phyloP scores from a whole-genome alignment of 2,329 filamentous ascomycete species.

The Chaetomiaceae sp. region DNA sequence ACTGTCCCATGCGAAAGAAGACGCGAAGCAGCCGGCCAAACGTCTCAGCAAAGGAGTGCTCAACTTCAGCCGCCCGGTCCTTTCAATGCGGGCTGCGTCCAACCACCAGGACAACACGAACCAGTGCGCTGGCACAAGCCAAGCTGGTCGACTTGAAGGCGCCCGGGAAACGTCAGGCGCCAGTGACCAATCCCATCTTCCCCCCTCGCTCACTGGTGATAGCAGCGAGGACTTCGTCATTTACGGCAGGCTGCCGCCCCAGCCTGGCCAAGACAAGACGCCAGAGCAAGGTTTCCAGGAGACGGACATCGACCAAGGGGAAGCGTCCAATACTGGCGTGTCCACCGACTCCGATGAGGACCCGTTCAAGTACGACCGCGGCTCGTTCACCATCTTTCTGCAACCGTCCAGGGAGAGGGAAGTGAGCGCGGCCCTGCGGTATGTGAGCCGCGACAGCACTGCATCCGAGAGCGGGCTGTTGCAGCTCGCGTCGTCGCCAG shows the following conservation, averaged over 20 bases:
- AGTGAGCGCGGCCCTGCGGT: constrained; percentile 39
- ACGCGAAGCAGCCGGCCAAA: neutral
- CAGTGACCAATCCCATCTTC: neutral
- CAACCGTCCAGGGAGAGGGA: constrained; percentile 39
- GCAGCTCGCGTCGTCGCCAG: neutral
- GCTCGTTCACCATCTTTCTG: constrained; percentile 36
- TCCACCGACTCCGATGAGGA: constrained; percentile 38
- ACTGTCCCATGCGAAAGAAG: neutral
- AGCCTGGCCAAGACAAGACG: neutral
- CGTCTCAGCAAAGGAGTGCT: neutral
- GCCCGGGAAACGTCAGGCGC: neutral
- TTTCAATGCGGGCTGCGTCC: neutral
- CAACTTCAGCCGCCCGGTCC: neutral
- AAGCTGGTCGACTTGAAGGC: neutral
- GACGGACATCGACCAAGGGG: constrained; percentile 25
- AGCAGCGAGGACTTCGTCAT: neutral
- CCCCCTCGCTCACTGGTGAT: neutral
- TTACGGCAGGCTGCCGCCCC: neutral
- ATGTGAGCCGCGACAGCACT: constrained; percentile 27
- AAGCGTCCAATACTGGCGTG: constrained; percentile 26
- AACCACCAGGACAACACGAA: neutral
- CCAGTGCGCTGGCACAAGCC: neutral
- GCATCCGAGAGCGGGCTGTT: constrained; percentile 20
- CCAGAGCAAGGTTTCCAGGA: neutral
- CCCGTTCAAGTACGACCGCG: constrained; percentile 44